Evolutionary conservation across 148 eudicot genomes (phyloP).

Genomic region (Cornus florida): DNA sequence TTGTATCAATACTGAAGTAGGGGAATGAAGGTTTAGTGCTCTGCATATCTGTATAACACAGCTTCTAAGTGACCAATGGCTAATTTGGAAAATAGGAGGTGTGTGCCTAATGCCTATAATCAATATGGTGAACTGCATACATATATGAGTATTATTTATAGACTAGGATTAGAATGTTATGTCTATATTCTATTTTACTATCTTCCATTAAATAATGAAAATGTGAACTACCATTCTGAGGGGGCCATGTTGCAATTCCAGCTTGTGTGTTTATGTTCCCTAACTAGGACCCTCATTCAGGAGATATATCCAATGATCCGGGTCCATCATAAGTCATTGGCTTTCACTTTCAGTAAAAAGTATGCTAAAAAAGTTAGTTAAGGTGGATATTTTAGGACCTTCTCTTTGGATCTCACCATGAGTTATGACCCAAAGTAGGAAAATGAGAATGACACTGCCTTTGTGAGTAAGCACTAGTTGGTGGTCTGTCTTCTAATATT

Average conservation of each 20-base stretch:
- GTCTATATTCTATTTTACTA: not conserved
- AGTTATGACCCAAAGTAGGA: not conserved
- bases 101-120: not conserved
- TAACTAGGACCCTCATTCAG: constrained; percentile 28
- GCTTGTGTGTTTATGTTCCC: constrained; percentile 44
- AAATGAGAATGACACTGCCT: not conserved
- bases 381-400: not conserved
- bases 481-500: not conserved
- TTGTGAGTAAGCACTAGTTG: not conserved
- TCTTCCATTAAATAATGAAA: not conserved
- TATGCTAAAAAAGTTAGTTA: not conserved
- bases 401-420: not conserved
- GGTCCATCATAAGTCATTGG: constrained; percentile 15
- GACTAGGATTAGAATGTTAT: not conserved
- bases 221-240: not conserved
- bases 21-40: constrained; percentile 24
- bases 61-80: constrained; percentile 1
- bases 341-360: constrained; percentile 8
- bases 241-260: constrained; percentile 40
- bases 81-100: not conserved
- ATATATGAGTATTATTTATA: not conserved
- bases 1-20: constrained; percentile 41
- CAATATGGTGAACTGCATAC: not conserved
- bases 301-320: constrained; percentile 36
- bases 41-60: constrained; percentile 13